phyloP scores from a whole-genome alignment of 2,329 filamentous ascomycete genomes.

The Aspergillus sp. region DNA sequence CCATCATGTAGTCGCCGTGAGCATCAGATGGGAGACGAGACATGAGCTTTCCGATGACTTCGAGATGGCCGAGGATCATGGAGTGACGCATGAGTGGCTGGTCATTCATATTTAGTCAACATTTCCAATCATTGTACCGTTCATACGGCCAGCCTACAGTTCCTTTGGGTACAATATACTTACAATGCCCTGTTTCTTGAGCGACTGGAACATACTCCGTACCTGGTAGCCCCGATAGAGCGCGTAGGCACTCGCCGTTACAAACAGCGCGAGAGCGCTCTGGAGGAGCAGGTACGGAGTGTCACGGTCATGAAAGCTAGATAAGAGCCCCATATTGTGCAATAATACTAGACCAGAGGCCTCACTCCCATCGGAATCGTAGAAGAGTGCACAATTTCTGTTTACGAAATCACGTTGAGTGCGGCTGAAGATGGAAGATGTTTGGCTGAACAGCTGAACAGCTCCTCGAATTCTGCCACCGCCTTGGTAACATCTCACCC shows the following conservation, averaged over 20 bases:
- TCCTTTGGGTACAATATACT: background rate
- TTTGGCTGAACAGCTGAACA: too few species aligned
- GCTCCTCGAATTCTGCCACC: too few species aligned
- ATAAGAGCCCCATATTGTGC: too few species aligned
- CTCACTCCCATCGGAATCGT: too few species aligned
- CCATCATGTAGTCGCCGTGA: slow-evolving; percentile 4
- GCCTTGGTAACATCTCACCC: too few species aligned
- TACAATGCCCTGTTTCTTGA: slow-evolving; percentile 3
- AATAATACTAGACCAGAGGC: too few species aligned
- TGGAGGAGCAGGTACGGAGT: background rate
- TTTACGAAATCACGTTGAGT: too few species aligned
- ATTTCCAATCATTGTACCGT: background rate
- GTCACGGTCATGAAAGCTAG: background rate
- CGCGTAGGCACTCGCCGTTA: background rate
- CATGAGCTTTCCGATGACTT: background rate
- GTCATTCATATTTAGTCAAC: background rate
- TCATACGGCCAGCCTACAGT: background rate
- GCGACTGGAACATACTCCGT: background rate
- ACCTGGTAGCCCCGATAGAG: slow-evolving; percentile 1
- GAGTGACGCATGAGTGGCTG: background rate
- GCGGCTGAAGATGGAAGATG: too few species aligned
- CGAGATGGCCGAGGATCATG: background rate
- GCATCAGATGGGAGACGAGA: background rate
- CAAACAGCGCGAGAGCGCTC: background rate
- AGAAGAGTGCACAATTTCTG: too few species aligned